Conservation (phyloP, 1,139 yeast genomes). For the Scheffersomyces segobiensis region DNA sequence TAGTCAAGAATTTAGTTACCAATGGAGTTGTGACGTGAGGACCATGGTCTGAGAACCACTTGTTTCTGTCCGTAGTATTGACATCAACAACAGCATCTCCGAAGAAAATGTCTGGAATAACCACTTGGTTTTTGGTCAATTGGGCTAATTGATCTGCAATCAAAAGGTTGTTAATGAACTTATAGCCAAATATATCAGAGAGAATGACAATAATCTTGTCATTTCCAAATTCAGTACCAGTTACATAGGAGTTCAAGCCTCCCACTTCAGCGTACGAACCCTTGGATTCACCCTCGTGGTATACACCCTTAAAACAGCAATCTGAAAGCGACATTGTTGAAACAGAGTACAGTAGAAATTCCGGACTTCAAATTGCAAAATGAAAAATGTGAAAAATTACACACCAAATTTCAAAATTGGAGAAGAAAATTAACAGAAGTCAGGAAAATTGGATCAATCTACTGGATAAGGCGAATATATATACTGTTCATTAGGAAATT, state of each 20-base stretch:
- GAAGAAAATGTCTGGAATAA: conserved; percentile 21
- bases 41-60: conserved; percentile 59
- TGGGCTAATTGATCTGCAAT: conserved; percentile 19
- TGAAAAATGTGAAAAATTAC: neutral
- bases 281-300: conserved; percentile 19
- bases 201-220: conserved; percentile 16
- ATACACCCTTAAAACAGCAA: conserved; percentile 16
- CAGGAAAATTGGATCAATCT: too few relatives aligned
- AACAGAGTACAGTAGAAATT: neutral
- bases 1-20: conserved; percentile 8
- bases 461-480: neutral
- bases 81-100: conserved; percentile 14
- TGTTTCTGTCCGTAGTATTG: conserved; percentile 21
- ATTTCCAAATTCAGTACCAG: conserved; percentile 14
- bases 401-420: neutral
- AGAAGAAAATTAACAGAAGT: neutral
- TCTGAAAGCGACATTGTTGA: conserved; percentile 1
- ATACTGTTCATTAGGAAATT: neutral
- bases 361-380: neutral
- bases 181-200: conserved; percentile 21
- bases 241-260: conserved; percentile 19
- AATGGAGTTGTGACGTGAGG: conserved; percentile 41
- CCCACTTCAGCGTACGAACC: conserved; percentile 14
- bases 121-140: conserved; percentile 26
- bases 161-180: conserved; percentile 20